These are phyloP conservation scores for Ettlia oleoabundans DNA, from an alignment of 139 green algal species.

Conservation along the genomic window DNA sequence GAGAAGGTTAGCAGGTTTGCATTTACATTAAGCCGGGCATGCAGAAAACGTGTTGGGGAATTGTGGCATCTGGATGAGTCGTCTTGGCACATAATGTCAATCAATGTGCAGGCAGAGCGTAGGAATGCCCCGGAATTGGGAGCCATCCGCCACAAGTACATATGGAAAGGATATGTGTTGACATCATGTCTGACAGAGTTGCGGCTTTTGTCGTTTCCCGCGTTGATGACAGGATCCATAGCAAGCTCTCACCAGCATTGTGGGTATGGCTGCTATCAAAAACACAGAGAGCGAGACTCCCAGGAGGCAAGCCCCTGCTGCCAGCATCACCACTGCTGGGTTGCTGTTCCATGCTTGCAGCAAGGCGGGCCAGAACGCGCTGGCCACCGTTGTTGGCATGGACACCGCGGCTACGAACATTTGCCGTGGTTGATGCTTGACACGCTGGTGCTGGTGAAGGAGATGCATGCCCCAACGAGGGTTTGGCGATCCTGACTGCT, in stretches of 20 bases:
- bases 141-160: no score
- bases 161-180: no score
- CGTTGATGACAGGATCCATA: no score
- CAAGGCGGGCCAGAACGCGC: slow-evolving; percentile 22
- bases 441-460: neutral
- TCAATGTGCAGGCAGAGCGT: no score
- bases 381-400: neutral
- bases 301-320: slow-evolving; percentile 19
- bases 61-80: no score
- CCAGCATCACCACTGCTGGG: slow-evolving; percentile 28
- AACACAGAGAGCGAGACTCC: slow-evolving; percentile 32
- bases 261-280: slow-evolving; percentile 42
- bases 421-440: no score
- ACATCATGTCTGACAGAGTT: neutral
- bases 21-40: no score
- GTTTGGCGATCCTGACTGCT: no score
- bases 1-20: neutral
- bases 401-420: slow-evolving; percentile 4
- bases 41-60: no score
- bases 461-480: no score
- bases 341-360: slow-evolving; percentile 36
- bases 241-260: slow-evolving; percentile 40
- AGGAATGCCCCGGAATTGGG: no score
- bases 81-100: no score
- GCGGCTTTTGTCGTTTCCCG: neutral